Conservation (phyloP, 2,329 filamentous ascomycete species). For the Aureobasidium sp. region DNA sequence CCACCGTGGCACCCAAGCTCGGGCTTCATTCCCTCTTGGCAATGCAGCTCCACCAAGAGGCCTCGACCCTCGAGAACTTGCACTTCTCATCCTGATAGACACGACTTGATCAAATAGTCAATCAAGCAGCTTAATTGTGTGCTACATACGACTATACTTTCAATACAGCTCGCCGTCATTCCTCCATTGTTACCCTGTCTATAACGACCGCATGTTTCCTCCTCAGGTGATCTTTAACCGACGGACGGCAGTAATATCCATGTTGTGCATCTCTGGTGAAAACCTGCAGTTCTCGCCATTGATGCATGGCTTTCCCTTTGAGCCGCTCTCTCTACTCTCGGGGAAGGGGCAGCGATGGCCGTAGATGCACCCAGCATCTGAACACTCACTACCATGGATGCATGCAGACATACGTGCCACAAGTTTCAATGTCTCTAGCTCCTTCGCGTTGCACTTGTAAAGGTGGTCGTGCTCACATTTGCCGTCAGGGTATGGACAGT, state of each 20-base stretch:
- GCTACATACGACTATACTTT: not conserved
- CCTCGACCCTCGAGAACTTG: not conserved
- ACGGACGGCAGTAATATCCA: slow-evolving; percentile 50
- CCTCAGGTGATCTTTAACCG: slow-evolving; percentile 28
- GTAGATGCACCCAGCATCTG: slow-evolving; percentile 54
- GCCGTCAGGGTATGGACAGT: slow-evolving; percentile 45
- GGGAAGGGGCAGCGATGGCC: slow-evolving; percentile 54
- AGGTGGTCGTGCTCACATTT: slow-evolving; percentile 48
- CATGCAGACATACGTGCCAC: slow-evolving; percentile 58
- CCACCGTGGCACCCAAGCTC: not conserved
- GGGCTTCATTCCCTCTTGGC: slow-evolving; percentile 4
- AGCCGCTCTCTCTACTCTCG: slow-evolving; percentile 27
- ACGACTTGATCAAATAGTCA: not conserved
- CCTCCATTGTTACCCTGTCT: not conserved
- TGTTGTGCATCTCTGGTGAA: slow-evolving; percentile 46
- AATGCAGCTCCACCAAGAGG: not conserved
- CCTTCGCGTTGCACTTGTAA: slow-evolving; percentile 41
- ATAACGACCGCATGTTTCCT: not conserved
- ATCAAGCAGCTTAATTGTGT: not conserved
- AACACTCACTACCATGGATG: slow-evolving; percentile 47
- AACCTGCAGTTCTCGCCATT: slow-evolving; percentile 53
- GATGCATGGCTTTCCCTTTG: slow-evolving; percentile 47
- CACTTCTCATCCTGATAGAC: not conserved
- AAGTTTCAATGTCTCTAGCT: slow-evolving; percentile 46
- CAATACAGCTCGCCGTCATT: not conserved